phyloP scores from a whole-genome alignment of 306 rosid genomes.

The Medicago truncatula region MtrunA17r5.0-ANR NC_053045.1:61337001-61337500 shows the following conservation, averaged over 20 bases:
- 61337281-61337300: neutral
- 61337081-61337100: constrained; percentile 48
- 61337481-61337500: too few species aligned
- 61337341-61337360: neutral
- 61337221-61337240: constrained; percentile 24
- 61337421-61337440: too few species aligned
- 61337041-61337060: constrained; percentile 42
- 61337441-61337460: too few species aligned
- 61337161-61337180: neutral
- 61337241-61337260: constrained; percentile 39
- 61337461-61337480: too few species aligned
- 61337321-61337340: neutral
- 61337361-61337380: neutral
- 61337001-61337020: constrained; percentile 41
- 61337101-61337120: constrained; percentile 35
- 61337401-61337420: too few species aligned
- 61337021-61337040: constrained; percentile 59
- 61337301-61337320: neutral
- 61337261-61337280: neutral
- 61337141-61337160: constrained; percentile 30
- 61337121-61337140: constrained; percentile 38
- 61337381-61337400: neutral
- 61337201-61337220: constrained; percentile 46
- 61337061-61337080: constrained; percentile 47
- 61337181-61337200: constrained; percentile 34